Evolutionary conservation across 139 green algal genomes (phyloP).

Genomic region (Chara braunii): DNA sequence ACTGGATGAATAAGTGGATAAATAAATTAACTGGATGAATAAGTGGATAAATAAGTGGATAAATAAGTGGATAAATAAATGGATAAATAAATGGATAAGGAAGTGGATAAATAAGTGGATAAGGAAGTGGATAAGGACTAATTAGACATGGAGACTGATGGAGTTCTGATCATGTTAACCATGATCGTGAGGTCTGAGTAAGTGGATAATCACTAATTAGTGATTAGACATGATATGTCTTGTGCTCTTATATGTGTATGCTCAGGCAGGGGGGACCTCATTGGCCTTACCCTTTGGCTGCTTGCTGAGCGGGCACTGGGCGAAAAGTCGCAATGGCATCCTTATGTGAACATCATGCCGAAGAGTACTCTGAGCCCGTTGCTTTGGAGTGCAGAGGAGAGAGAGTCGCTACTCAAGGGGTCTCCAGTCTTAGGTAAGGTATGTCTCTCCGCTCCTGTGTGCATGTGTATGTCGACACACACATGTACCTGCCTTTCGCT

Average conservation of each 20-base stretch:
- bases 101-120: neutral
- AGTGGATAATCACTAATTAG: neutral
- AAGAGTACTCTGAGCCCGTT: slow-evolving; percentile 10
- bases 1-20: no score
- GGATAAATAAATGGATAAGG: neutral
- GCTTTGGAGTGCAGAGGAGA: slow-evolving; percentile 33
- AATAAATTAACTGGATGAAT: no score
- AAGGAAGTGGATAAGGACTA: neutral
- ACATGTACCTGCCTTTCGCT: no score
- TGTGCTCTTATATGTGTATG: neutral
- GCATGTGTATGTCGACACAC: no score
- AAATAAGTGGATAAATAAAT: neutral
- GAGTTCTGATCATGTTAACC: neutral
- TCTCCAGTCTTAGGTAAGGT: slow-evolving; percentile 8
- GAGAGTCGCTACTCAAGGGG: slow-evolving; percentile 34
- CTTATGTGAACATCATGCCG: slow-evolving; percentile 45
- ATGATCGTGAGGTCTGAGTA: neutral
- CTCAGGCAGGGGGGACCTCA: slow-evolving; percentile 61
- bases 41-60: no score
- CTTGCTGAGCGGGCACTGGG: slow-evolving; percentile 58
- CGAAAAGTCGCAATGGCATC: slow-evolving; percentile 25
- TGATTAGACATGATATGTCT: neutral
- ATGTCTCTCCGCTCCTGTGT: no score
- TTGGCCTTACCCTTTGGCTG: slow-evolving; percentile 78
- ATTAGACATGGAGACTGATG: neutral